Percentiles rank a stretch among this genome's conserved stretches.
phyloP scores from a whole-genome alignment of 495 filamentous ascomycete species.

The Lasiosphaeriaceae sp. region DNA sequence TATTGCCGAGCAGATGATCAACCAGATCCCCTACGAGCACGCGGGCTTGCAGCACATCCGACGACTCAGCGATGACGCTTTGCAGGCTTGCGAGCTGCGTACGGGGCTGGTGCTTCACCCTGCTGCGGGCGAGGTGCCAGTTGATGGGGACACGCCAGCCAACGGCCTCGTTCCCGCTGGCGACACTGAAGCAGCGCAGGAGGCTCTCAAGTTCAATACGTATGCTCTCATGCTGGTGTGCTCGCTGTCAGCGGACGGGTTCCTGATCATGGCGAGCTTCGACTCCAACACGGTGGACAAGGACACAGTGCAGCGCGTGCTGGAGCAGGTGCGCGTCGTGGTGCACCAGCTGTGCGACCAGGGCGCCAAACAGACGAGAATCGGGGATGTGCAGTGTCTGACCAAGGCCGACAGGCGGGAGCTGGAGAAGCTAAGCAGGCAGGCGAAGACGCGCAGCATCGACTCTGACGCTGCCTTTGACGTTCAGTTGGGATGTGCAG shows the following conservation, averaged over 20 bases:
- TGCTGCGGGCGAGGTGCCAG: constrained; percentile 27
- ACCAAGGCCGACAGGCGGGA: constrained; percentile 22
- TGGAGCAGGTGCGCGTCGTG: constrained; percentile 27
- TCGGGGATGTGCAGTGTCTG: constrained; percentile 24
- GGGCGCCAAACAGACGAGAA: constrained; percentile 14
- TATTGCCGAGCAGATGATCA: constrained; percentile 51
- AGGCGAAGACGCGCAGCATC: background rate
- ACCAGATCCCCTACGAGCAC: constrained; percentile 59
- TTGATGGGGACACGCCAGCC: constrained; percentile 34
- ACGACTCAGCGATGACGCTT: constrained; percentile 55
- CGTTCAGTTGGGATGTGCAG: constrained; percentile 1
- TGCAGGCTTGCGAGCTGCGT: constrained; percentile 58
- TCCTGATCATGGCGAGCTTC: constrained; percentile 60
- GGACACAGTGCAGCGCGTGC: constrained; percentile 28
- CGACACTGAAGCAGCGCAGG: constrained; percentile 52
- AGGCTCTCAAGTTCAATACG: constrained; percentile 64
- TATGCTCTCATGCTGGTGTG: constrained; percentile 64
- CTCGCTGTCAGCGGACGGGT: constrained; percentile 51
- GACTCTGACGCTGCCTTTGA: constrained; percentile 7
- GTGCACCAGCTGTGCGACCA: constrained; percentile 30
- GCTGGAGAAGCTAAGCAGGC: constrained; percentile 7
- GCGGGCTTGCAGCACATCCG: constrained; percentile 68
- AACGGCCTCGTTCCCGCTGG: constrained; percentile 48
- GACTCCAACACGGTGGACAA: constrained; percentile 44
- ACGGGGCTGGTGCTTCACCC: constrained; percentile 47